Evolutionary conservation across 768 basidiomycete species (phyloP).

Genomic region (Kwoniella bestiolae): DNA sequence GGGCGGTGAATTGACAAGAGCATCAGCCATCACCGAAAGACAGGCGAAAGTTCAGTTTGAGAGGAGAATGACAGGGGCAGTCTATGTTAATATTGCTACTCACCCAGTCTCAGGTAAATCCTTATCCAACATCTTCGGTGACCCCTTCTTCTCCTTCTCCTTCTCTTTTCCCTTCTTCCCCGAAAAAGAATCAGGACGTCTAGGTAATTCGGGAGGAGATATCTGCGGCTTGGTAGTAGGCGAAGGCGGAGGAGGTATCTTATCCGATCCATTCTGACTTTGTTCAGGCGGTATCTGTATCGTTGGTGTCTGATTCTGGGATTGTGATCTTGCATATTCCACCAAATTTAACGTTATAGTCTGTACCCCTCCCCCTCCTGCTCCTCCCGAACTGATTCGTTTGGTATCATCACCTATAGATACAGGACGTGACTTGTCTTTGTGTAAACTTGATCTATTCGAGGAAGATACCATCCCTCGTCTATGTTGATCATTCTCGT

Average conservation of each 20-base stretch:
- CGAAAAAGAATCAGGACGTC: constrained; percentile 25
- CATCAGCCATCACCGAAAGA: background rate
- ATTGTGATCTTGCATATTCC: constrained; percentile 39
- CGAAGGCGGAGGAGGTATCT: constrained; percentile 27
- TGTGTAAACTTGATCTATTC: constrained; percentile 30
- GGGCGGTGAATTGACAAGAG: background rate
- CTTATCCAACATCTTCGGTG: constrained; percentile 4
- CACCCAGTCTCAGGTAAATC: constrained; percentile 7
- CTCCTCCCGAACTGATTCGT: constrained; percentile 7
- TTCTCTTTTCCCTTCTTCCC: constrained; percentile 20
- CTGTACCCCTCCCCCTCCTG: constrained; percentile 33
- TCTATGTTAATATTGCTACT: too few relatives aligned
- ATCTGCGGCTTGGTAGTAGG: constrained; percentile 30
- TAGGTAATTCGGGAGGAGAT: constrained; percentile 18
- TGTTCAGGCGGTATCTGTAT: constrained; percentile 12
- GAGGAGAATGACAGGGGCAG: too few relatives aligned
- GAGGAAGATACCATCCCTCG: constrained; percentile 16
- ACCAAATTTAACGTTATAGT: constrained; percentile 47
- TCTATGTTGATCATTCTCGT: constrained; percentile 37
- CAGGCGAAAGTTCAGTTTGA: background rate
- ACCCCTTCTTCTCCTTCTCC: constrained; percentile 4
- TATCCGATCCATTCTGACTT: constrained; percentile 3
- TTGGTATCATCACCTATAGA: constrained; percentile 5
- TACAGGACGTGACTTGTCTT: constrained; percentile 3
- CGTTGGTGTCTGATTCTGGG: background rate